Evolutionary conservation across 352 stramenopile species (phyloP).

Genomic region (Globisporangium solare): DNA sequence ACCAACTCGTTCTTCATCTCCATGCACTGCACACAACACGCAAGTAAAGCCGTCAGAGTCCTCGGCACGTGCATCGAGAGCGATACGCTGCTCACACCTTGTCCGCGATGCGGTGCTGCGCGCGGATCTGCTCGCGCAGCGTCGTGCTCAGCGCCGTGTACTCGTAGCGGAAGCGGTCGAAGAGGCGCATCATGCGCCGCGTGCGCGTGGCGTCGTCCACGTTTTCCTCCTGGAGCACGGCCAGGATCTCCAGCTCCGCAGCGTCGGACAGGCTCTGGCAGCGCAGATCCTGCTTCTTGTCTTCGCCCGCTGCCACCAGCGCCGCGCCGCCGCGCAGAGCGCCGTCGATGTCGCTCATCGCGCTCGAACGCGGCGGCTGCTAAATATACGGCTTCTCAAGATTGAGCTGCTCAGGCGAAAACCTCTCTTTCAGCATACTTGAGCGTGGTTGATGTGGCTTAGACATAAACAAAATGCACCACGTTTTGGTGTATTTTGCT

Average conservation of each 20-base stretch:
- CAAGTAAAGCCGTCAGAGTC: background rate
- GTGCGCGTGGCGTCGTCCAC: slow-evolving; percentile 50
- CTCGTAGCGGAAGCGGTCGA: slow-evolving; percentile 61
- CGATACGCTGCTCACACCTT: slow-evolving; percentile 28
- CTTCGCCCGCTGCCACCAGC: slow-evolving; percentile 15
- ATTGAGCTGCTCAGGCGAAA: too few species aligned
- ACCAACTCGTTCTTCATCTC: slow-evolving; percentile 73
- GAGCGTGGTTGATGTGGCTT: too few species aligned
- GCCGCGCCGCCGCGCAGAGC: too few species aligned
- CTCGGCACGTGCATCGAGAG: background rate
- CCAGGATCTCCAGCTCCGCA: slow-evolving; percentile 43
- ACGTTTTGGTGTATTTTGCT: too few species aligned
- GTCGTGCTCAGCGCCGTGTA: slow-evolving; percentile 53
- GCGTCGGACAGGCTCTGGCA: slow-evolving; percentile 27
- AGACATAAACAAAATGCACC: too few species aligned
- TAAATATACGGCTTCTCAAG: too few species aligned
- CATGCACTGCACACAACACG: slow-evolving; percentile 23
- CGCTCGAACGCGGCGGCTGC: too few species aligned
- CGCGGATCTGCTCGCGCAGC: slow-evolving; percentile 44
- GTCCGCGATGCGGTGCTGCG: slow-evolving; percentile 53
- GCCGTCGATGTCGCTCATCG: too few species aligned
- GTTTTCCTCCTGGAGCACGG: slow-evolving; percentile 39
- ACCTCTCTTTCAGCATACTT: too few species aligned
- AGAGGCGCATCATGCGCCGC: slow-evolving; percentile 54
- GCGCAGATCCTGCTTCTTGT: slow-evolving; percentile 22